These are phyloP conservation scores for Erythrophleum ivorense DNA, from an alignment of 331 rosid genomes.

Conservation along the genomic window DNA sequence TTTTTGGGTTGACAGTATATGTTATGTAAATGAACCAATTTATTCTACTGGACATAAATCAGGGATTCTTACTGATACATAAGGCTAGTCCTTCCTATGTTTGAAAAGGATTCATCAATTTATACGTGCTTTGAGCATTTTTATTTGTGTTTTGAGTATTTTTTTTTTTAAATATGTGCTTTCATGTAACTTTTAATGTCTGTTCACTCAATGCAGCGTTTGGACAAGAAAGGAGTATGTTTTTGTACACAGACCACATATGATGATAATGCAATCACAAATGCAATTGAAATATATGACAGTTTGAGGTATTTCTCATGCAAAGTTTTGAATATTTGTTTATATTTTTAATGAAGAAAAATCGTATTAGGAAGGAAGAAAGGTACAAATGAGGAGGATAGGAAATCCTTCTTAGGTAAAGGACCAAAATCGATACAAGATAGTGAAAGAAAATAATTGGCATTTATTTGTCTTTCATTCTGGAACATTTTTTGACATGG, in stretches of 20 bases:
- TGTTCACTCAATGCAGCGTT: conserved; percentile 61
- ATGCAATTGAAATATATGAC: conserved; percentile 86
- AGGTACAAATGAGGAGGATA: not conserved
- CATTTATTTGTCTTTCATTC: conserved; percentile 6
- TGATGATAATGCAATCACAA: conserved; percentile 95
- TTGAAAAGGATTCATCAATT: not conserved
- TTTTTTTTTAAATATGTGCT: not conserved
- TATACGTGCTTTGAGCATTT: not conserved
- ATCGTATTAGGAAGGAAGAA: not conserved
- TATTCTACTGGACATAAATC: not conserved
- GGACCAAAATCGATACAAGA: not conserved
- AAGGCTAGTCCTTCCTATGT: conserved; percentile 13
- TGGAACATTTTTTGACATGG: conserved; percentile 39
- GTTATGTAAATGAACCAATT: not conserved
- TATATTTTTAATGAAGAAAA: not conserved
- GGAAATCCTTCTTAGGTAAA: not conserved
- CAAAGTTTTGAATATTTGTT: conserved; percentile 12
- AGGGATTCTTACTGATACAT: not conserved
- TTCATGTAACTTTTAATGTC: conserved; percentile 30
- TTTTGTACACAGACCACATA: conserved; percentile 87
- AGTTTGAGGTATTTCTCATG: conserved; percentile 66
- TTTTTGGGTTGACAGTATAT: not conserved
- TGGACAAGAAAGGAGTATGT: conserved; percentile 87
- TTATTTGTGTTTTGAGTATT: not conserved
- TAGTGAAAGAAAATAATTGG: not conserved